Percentiles rank a stretch among this genome's conserved stretches.
Evolutionary conservation across 164 flowering plant species (phyloP).

Genomic region (Magnolia sinica): DNA sequence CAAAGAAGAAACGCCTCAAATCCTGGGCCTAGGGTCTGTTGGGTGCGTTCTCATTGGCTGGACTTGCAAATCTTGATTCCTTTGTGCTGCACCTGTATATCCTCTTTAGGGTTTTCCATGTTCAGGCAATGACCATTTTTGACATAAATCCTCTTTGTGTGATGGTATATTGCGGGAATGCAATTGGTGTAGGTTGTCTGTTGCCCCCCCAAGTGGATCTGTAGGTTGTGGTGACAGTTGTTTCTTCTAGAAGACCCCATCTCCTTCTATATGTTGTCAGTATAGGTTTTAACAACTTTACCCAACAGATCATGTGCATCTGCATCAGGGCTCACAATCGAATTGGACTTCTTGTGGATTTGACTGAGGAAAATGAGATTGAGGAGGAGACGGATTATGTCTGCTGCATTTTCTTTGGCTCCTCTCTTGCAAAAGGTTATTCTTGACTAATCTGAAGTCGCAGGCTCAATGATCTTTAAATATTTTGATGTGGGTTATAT

Average conservation of each 20-base stretch:
- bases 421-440: neutral
- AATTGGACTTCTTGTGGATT: neutral
- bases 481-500: neutral
- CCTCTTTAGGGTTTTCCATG: neutral
- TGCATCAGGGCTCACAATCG: neutral
- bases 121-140: neutral
- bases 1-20: neutral
- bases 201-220: neutral
- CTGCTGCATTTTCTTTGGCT: neutral
- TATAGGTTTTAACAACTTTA: neutral
- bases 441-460: neutral
- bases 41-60: neutral
- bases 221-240: neutral
- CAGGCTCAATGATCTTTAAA: too few species aligned
- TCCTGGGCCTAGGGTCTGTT: conserved; percentile 2
- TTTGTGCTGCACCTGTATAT: neutral
- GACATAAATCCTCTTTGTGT: neutral
- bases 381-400: neutral
- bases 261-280: neutral
- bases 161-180: neutral
- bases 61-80: neutral
- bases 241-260: conserved; percentile 2
- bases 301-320: neutral
- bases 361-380: neutral
- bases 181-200: neutral